Evolutionary conservation across 371 early-diverging fungal species (phyloP), one percentile per base, ranked within the genome.

Genomic region (Saksenaea oblongispora): DNA sequence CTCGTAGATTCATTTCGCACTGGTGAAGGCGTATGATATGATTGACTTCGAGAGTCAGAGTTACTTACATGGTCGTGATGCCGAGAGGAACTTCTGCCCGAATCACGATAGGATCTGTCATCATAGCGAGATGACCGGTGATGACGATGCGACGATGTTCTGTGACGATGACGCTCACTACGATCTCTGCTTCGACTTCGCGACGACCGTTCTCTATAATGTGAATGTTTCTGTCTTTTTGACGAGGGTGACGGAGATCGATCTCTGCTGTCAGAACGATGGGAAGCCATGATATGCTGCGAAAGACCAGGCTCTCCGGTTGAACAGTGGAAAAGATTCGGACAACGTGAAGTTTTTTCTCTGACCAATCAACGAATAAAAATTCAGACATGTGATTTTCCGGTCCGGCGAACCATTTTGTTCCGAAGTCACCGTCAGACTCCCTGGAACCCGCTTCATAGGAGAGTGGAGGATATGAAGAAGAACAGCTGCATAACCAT

Each of bases 61-160:
- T 58, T 61, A 76, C 76, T 76, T 76, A 76, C 76, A 76, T 76
- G 65, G 64, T 76, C 76, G 70, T 71, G 64, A 61, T 65, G 70
- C 47, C 67, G 70, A 63, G 66, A 60, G 28, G 69, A 60, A 11
- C 58, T 51, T 42, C 62, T 56, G 24, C 71, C 70, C 26, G 69
- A 71, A 18, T 61, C 44, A 53, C 71, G 69, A 56, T 66, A 64
- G 27, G 70, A 69, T 53, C 72, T 58, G 41, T 74, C 72, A 57
- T 77, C 71, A 41, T 69, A 67, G 2, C 72, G 68, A 31, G 75
- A 71, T 54, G 76, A 73, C 37, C 79, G 64, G 41, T 74, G 72
- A 34, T 67, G 64, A 11, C 79, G 75, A 37, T 73, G 69, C 15
- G 74, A 58, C 31, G 68, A 67, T 13, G 72, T 73, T 44, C 78